phyloP scores from a whole-genome alignment of 2,329 filamentous ascomycete genomes.

The Penicillium fuscoglaucum region DNA sequence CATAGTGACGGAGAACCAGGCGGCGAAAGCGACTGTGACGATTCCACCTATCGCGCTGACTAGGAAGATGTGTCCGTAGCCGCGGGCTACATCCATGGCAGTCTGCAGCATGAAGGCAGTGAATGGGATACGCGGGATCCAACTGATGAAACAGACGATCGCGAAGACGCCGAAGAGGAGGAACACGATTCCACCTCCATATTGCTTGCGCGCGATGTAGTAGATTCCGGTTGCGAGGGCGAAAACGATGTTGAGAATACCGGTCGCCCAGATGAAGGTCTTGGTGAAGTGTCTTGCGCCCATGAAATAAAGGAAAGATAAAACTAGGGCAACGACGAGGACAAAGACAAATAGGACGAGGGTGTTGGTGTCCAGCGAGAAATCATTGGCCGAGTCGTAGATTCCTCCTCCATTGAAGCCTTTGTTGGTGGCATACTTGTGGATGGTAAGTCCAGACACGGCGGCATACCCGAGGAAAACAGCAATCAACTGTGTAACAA shows the following conservation, averaged over 20 bases:
- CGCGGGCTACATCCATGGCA: slow-evolving; percentile 79
- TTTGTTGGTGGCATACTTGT: slow-evolving; percentile 68
- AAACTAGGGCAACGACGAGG: slow-evolving; percentile 68
- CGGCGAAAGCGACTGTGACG: slow-evolving; percentile 70
- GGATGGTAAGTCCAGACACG: slow-evolving; percentile 72
- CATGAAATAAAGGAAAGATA: slow-evolving; percentile 77
- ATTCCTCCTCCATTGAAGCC: slow-evolving; percentile 69
- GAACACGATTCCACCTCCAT: slow-evolving; percentile 83
- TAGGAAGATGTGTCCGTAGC: slow-evolving; percentile 80
- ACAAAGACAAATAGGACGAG: slow-evolving; percentile 81
- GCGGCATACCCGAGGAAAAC: slow-evolving; percentile 73
- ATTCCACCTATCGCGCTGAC: slow-evolving; percentile 83
- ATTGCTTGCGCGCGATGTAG: slow-evolving; percentile 76
- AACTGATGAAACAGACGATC: slow-evolving; percentile 79
- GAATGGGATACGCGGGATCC: slow-evolving; percentile 89
- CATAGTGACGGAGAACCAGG: slow-evolving; percentile 83
- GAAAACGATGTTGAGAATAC: slow-evolving; percentile 81
- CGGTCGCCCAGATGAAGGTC: slow-evolving; percentile 89
- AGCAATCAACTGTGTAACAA: slow-evolving; percentile 58
- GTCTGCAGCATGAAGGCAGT: slow-evolving; percentile 87
- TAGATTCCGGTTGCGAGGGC: slow-evolving; percentile 84
- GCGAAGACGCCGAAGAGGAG: slow-evolving; percentile 78
- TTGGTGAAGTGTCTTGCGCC: slow-evolving; percentile 77
- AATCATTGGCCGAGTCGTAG: slow-evolving; percentile 66
- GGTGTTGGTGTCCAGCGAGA: slow-evolving; percentile 76